Evolutionary conservation across 2,329 filamentous ascomycete genomes (phyloP).

Genomic region (Chrysoporthe puriensis): DNA sequence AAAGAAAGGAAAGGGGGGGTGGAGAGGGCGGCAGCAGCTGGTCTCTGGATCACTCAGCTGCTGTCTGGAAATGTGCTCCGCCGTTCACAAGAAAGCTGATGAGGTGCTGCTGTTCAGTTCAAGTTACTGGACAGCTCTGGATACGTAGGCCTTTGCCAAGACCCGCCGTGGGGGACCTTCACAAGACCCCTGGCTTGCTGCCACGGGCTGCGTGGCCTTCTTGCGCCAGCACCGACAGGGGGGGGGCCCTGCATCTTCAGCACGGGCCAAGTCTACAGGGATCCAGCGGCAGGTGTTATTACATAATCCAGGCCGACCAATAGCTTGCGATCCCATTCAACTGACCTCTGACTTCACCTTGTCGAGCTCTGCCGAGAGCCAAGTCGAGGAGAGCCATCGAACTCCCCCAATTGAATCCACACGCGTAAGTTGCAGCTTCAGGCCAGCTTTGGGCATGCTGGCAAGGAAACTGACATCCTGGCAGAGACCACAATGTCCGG

Average conservation of each 20-base stretch:
- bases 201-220: slow-evolving; percentile 23
- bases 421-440: slow-evolving; percentile 1
- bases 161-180: slow-evolving; percentile 19
- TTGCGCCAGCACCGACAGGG: slow-evolving; percentile 18
- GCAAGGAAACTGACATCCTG: not conserved
- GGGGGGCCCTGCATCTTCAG: not conserved
- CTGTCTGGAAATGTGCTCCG: slow-evolving; percentile 4
- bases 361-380: slow-evolving; percentile 1
- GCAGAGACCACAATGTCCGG: slow-evolving; percentile 57
- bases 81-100: slow-evolving; percentile 8
- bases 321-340: slow-evolving; percentile 7
- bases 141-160: slow-evolving; percentile 44
- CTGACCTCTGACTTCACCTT: slow-evolving; percentile 28
- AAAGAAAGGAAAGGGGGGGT: slow-evolving; percentile 28
- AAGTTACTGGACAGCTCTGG: slow-evolving; percentile 31
- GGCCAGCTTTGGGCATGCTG: not conserved
- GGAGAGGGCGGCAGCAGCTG: slow-evolving; percentile 19
- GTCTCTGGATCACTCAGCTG: slow-evolving; percentile 15
- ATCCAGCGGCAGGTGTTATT: not conserved
- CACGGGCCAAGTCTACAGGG: slow-evolving; percentile 13
- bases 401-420: slow-evolving; percentile 11
- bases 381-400: slow-evolving; percentile 1
- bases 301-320: slow-evolving; percentile 27
- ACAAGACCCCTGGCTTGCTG: slow-evolving; percentile 17
- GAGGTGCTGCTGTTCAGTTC: slow-evolving; percentile 22